These are phyloP conservation scores for Rhododendron williamsianum DNA, from an alignment of 148 eudicot genomes.

Conservation along the genomic window DNA sequence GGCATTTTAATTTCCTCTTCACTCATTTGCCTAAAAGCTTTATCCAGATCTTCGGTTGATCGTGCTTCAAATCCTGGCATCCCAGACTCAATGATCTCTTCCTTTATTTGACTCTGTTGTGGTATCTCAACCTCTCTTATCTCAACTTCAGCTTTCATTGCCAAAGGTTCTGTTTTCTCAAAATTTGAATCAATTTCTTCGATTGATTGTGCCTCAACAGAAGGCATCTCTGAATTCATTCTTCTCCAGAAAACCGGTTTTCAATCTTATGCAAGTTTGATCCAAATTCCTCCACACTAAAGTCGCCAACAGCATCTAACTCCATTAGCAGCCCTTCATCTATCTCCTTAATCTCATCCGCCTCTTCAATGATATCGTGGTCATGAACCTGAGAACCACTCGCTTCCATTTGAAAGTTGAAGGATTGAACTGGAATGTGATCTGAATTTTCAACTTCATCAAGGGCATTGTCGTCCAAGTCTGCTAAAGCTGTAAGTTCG, in stretches of 20 bases:
- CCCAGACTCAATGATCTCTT: conserved; percentile 13
- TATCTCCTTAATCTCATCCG: conserved; percentile 45
- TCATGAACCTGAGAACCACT: conserved; percentile 24
- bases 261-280: conserved; percentile 24
- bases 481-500: conserved; percentile 12
- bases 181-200: conserved; percentile 18
- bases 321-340: conserved; percentile 64
- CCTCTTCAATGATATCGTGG: conserved; percentile 22
- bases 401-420: conserved; percentile 17
- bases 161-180: conserved; percentile 9
- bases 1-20: conserved; percentile 24
- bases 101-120: conserved; percentile 11
- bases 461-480: conserved; percentile 2
- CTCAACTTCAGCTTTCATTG: conserved; percentile 19
- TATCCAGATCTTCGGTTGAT: conserved; percentile 24
- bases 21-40: conserved; percentile 19
- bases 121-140: conserved; percentile 11
- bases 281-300: conserved; percentile 32
- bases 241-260: conserved; percentile 8
- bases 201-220: conserved; percentile 17
- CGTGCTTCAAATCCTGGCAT: conserved; percentile 30
- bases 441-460: conserved; percentile 3
- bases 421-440: conserved; percentile 8
- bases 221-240: conserved; percentile 14
- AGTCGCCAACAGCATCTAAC: conserved; percentile 78